Base-by-base conservation (phyloP, 352 stramenopile genomes). In the Blastocystis sp. region DNA sequence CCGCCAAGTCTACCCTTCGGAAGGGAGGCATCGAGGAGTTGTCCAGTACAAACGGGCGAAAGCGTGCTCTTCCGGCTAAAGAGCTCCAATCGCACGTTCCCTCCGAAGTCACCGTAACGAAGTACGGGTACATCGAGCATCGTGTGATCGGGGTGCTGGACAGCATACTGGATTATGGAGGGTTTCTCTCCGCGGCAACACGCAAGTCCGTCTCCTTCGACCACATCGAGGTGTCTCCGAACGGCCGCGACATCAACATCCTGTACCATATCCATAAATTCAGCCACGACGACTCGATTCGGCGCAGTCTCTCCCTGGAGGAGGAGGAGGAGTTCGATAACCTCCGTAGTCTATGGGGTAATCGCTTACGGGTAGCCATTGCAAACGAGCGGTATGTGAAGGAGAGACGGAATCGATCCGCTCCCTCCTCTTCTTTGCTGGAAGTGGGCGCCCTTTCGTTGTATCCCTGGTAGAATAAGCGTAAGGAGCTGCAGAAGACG, bases 171-270 rank as follows among this genome's bases (percentile, higher is more conserved):
- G 71, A 81, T n/a, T 28, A 56, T 45, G 52, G 71, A 21, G 71
- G 71, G 1, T 10, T 64, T 65, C 23, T 81, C 21, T 34, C 43
- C 5, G n/a, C 23, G 59, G 17, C 43, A 48, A 81, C 71, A 10
- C 17, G 64, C 14, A 43, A 81, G 2, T 67, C 40, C 28, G 66
- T 81, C 66, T 53, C 38, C 7, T 66, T 81, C 53, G 34, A 64
- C 21, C 19, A 64, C 23, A 81, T 81, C 48, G 52, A 81, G 21
- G 2, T 81, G 10, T 53, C 40, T 19, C 48, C 64, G 41, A 53
- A 81, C 23, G 71, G 71, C 4, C 21, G 71, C n/a, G 71, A 81
- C 66, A 81, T 81, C 71, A 81, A 81, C 48, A 21, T 81, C 28
- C 71, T n/a, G 21, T 81, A 65, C 28, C 53, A 21, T 53, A 64